Conservation (phyloP, 2,329 filamentous ascomycete genomes). For the Ophiocordyceps camponoti-floridani region DNA sequence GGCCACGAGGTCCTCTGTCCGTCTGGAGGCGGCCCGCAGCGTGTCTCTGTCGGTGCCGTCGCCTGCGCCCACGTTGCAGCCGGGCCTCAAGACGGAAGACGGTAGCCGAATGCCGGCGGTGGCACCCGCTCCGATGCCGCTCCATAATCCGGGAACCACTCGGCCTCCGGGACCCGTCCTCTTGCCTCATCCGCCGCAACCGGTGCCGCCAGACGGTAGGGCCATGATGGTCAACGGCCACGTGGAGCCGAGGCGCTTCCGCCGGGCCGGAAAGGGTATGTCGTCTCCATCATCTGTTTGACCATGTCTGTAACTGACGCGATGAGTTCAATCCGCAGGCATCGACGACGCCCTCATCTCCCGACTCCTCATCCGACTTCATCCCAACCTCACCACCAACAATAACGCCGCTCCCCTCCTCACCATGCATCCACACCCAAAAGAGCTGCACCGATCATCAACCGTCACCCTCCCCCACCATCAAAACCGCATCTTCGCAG, state of each 20-base stretch:
- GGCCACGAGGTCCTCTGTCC: constrained; percentile 5
- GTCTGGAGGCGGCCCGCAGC: constrained; percentile 22
- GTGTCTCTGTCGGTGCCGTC: constrained; percentile 19
- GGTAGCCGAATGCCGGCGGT: constrained; percentile 10
- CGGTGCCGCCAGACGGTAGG: constrained; percentile 3
- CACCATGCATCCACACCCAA: constrained; percentile 45
- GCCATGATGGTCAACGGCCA: constrained; percentile 12
- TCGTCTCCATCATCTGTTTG: neutral
- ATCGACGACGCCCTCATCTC: constrained; percentile 46
- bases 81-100: constrained; percentile 18
- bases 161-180: neutral
- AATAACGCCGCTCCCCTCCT: constrained; percentile 20
- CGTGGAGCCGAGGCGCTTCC: constrained; percentile 18
- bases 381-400: constrained; percentile 44
- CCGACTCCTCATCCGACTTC: constrained; percentile 46
- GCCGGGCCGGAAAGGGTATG: constrained; percentile 24
- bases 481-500: constrained; percentile 55
- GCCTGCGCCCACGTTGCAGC: constrained; percentile 23
- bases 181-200: neutral
- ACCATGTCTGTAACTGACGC: too few species aligned
- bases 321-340: constrained; percentile 18
- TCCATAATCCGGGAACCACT: neutral
- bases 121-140: constrained; percentile 5
- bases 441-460: constrained; percentile 51
- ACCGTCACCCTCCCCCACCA: constrained; percentile 51